A percentile compares a stretch with the other conserved stretches of the same genome.
phyloP scores from a whole-genome alignment of 2,329 filamentous ascomycete genomes.

The Hypoxylon sp. region DNA sequence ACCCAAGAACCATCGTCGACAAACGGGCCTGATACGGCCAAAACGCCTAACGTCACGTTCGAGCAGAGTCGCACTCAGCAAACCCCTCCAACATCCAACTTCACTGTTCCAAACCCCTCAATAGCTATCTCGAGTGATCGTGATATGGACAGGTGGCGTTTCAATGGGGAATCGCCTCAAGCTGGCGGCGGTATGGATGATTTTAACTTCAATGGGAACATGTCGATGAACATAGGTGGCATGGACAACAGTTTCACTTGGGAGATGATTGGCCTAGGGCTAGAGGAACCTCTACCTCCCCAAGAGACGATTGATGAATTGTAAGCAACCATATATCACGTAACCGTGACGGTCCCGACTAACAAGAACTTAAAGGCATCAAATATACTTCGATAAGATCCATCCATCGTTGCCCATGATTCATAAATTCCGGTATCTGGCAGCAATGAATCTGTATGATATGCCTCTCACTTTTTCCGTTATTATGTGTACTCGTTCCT shows the following conservation, averaged over 20 bases:
- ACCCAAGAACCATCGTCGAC: conserved; percentile 73
- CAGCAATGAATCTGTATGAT: conserved; percentile 84
- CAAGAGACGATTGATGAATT: conserved; percentile 84
- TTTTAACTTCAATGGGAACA: conserved; percentile 68
- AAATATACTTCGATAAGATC: conserved; percentile 91
- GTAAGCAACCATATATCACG: conserved; percentile 61
- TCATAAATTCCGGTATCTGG: conserved; percentile 87
- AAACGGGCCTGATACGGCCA: conserved; percentile 56
- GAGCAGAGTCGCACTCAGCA: conserved; percentile 55
- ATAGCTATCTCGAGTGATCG: conserved; percentile 64
- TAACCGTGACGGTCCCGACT: conserved; percentile 15
- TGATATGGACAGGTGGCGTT: conserved; percentile 70
- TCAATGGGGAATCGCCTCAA: conserved; percentile 69
- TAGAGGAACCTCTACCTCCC: conserved; percentile 72
- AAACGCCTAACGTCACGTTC: conserved; percentile 54
- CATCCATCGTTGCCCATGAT: conserved; percentile 90
- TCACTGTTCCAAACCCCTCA: conserved; percentile 62
- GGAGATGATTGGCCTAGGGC: conserved; percentile 78
- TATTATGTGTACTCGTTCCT: neutral
- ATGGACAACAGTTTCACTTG: conserved; percentile 77
- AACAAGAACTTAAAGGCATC: conserved; percentile 68
- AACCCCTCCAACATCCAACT: conserved; percentile 56
- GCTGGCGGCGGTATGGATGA: conserved; percentile 66
- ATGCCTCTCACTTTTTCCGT: conserved; percentile 12
- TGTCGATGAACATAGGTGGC: conserved; percentile 66